Evolutionary conservation across 2,329 filamentous ascomycete genomes (phyloP).

Genomic region (Cladorrhinum sp.): DNA sequence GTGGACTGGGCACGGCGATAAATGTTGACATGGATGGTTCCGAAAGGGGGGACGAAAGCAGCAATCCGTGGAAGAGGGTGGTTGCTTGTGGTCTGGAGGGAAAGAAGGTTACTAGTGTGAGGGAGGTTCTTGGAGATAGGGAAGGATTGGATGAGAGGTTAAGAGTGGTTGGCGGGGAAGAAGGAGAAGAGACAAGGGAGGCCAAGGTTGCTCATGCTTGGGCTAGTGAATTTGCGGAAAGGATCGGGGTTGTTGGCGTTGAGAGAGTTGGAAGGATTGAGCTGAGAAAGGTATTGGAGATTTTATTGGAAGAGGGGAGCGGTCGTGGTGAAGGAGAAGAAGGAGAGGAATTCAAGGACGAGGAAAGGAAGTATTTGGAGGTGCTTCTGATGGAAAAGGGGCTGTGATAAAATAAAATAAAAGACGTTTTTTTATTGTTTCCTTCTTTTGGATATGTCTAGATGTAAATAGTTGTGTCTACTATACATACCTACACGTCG

Average conservation of each 20-base stretch:
- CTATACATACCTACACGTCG: too few species aligned
- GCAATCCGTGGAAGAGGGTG: constrained; percentile 65
- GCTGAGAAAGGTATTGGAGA: constrained; percentile 19
- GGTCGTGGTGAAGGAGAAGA: not conserved
- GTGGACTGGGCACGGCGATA: constrained; percentile 78
- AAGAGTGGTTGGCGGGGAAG: not conserved
- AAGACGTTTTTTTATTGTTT: too few species aligned
- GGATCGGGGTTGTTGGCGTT: constrained; percentile 24
- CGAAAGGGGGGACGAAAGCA: constrained; percentile 51
- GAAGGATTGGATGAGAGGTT: not conserved
- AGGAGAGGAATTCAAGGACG: not conserved
- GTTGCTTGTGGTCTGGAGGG: constrained; percentile 86
- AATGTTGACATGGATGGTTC: constrained; percentile 65
- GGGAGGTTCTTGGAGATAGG: constrained; percentile 43
- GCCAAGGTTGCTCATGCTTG: constrained; percentile 19
- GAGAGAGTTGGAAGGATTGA: constrained; percentile 17
- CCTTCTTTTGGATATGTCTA: too few species aligned
- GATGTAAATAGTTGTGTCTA: too few species aligned
- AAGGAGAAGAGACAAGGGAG: not conserved
- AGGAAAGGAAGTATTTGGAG: constrained; percentile 11
- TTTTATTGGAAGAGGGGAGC: constrained; percentile 5
- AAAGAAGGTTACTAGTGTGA: constrained; percentile 73
- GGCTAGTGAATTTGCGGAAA: constrained; percentile 25
- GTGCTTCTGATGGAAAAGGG: not conserved
- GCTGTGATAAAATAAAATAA: too few species aligned